Evolutionary conservation across 768 basidiomycete species (phyloP), one percentile per base, ranked within the genome.

Genomic region (Psilocybe cubensis): DNA sequence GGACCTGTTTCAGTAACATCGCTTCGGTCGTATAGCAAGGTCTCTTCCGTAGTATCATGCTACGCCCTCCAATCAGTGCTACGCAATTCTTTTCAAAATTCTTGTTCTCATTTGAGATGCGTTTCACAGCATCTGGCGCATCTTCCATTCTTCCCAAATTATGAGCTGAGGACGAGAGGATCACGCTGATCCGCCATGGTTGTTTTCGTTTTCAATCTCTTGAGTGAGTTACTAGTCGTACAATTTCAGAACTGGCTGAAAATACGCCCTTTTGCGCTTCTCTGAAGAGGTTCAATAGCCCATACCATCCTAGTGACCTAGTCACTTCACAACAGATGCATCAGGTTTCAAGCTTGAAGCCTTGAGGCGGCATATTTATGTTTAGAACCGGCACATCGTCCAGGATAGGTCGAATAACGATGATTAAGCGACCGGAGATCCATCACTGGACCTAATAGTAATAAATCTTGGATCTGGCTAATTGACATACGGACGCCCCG

Each of bases 401-500:
- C 35, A 38, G 35, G 35, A 11, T 38, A 12, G 47, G 21, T 48
- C 35, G 43, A 49, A 42, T 42, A 49, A 49, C 43, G 28, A 44
- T 50, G 28, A 42, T 21, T 28, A 56, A 27, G 35, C 49, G 48
- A 43, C 48, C 56, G 42, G 53, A 11, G 49, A 57, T 57, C 56
- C 43, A 50, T 43, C 49, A 24, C 41, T 41, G 29, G 48, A 31
- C 41, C 48, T 38, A 45, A 23, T 42, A 23, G 56, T 38, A 45
- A 23, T 42, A 23, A 31, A 45, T 57, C 49, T 44, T 54, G 53
- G n/a, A 54, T 54, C 44, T 33, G 31, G 28, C 38, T 28, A n/a
- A 31, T 14, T 52, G 14, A 35, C 40, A 29, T 35, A 23, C 43
- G 18, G 40, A 24, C 49, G 20, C 33, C 18, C 44, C 41, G 57